Base-by-base conservation (phyloP, 495 filamentous ascomycete genomes). In the Penicillium subrubescens region DNA sequence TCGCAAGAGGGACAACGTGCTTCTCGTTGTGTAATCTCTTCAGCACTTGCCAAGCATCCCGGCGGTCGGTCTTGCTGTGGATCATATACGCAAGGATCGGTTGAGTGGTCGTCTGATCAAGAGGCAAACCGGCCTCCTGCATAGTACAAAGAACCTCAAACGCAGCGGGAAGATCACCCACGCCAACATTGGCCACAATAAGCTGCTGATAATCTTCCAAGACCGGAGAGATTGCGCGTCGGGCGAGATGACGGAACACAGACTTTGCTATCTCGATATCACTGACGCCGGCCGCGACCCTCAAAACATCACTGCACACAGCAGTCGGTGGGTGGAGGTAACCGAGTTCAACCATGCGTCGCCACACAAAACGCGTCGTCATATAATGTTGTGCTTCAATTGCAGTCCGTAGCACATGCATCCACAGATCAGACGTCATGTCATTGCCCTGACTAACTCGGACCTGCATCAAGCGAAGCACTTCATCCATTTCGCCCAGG, bases 171-270 rank as follows among this genome's bases (percentile, higher is more conserved):
- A 91, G 62, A 59, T 89, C 84, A 1, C 81, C 82, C 6, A 75
- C 72, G n/a, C 67, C 71, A n/a, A 84, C 73, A 71, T 96, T 90
- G 37, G 87, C 81, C 60, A 90, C 85, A 21, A 93, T 71, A 17
- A 97, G 81, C 33, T 85, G 81, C 73, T 94, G 91, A 76, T 95
- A 97, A 70, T 97, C 91, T 54, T 88, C 82, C 5, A 81, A 65
- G 3, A 81, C 75, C 33, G 92, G 81, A 39, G 79, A 73, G 23
- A 83, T 72, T 2, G 79, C 83, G 15, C 86, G 81, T 5, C 82
- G 75, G 59, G 64, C 58, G 2, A 86, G 68, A 62, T 79, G 79
- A 14, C 69, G 69, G 43, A 75, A 65, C 25, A 81, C 72, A 17
- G 79, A 75, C 17, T 66, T 72, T 0, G 83, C 83, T 19, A 97